Evolutionary conservation across 148 eudicot species (phyloP), one percentile per base, ranked within the genome.

Genomic region (Rhododendron williamsianum): DNA sequence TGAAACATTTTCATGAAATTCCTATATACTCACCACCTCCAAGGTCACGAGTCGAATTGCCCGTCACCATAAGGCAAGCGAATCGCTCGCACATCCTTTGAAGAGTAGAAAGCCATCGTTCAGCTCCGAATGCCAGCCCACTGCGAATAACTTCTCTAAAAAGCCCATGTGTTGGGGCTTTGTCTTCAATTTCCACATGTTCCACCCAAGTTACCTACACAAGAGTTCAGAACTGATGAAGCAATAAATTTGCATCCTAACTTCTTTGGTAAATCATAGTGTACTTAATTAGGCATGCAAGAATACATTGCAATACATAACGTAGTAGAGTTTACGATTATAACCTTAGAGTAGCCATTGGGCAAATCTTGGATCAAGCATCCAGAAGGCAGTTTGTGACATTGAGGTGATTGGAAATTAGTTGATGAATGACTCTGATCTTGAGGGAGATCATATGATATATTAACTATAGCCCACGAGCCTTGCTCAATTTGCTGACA

Each of bases 191-290:
- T 89, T 93, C 96, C 77, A 90, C 86, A 80, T 93, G 96, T 84
- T 95, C 95, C 56, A 93, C 84, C 91, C 92, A 92, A 48, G 98
- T 93, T 38, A 95, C 96, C 98, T 95, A 76, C 84, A 46, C n/a
- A 11, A 25, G 18, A 36, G 9, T 38, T 6, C 10, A 12, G 15
- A 15, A 6, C 6, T 18, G 21, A 81, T 21, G 16, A 80, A 51
- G 65, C 63, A 49, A 27, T 19, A 80, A 80, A 80, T 27, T 18
- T 18, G 33, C 41, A 49, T 6, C n/a, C 16, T 13, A 78, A 36
- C 48, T 36, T 2, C 38, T 36, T 74, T 38, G 78, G 48, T 36
- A 74, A 38, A 25, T 67, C 73, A 25, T 25, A 65, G 60, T 54
- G 30, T n/a, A 8, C 30, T 23, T 65, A 67, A 67, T 65, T 65